A percentile compares a stretch with the other conserved stretches of the same genome.
These are phyloP conservation scores for Dactylellina cionopaga DNA, from an alignment of 2,329 filamentous ascomycete species.

Conservation along the genomic window DNA sequence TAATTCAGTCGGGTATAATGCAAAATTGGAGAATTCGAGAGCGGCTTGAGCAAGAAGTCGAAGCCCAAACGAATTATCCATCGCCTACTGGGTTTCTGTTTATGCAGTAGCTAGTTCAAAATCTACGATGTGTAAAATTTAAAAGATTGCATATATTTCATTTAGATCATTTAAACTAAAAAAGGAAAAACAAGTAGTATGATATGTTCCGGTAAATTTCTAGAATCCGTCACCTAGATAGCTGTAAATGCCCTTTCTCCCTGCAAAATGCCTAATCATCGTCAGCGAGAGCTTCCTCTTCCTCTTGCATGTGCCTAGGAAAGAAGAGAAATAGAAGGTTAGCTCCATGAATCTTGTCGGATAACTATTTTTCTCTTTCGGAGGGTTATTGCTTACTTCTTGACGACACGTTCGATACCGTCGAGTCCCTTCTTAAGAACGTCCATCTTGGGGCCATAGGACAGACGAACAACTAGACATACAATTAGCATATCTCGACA, in stretches of 20 bases:
- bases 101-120: too few relatives aligned
- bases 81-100: too few relatives aligned
- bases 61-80: too few relatives aligned
- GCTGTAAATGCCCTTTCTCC: too few relatives aligned
- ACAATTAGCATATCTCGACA: neutral
- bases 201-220: too few relatives aligned
- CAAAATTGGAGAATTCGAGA: neutral
- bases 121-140: neutral
- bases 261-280: too few relatives aligned
- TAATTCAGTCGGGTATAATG: neutral
- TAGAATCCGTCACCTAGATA: too few relatives aligned
- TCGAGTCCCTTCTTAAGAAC: conserved; percentile 80
- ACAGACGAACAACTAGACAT: conserved; percentile 75
- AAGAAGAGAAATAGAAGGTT: neutral
- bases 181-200: neutral
- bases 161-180: neutral
- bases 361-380: neutral
- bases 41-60: neutral
- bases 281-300: conserved; percentile 36
- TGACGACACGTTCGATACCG: conserved; percentile 83
- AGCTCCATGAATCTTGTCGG: neutral
- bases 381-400: conserved; percentile 66
- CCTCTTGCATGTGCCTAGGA: conserved; percentile 21
- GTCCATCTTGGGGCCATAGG: conserved; percentile 85
- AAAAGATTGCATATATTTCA: conserved; percentile 5